phyloP scores from a whole-genome alignment of 495 filamentous ascomycete species.

The Penicilliopsis zonata region DNA sequence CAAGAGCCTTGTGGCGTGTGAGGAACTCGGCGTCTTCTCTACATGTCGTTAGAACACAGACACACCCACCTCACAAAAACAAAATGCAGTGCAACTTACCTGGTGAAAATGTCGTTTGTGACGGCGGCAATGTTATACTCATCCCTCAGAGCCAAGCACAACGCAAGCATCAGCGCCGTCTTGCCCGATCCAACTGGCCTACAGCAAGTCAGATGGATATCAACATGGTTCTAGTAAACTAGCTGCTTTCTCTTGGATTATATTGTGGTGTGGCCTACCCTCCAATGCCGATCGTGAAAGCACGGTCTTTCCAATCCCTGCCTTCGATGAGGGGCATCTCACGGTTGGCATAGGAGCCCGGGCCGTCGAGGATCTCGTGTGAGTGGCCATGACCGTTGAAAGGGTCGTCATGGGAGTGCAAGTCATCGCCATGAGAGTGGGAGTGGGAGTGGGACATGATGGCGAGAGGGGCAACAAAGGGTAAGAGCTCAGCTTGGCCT shows the following conservation, averaged over 20 bases:
- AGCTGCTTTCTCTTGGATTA: no score
- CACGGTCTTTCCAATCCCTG: constrained; percentile 77
- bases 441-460: constrained; percentile 43
- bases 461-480: background rate
- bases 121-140: constrained; percentile 83
- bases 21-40: constrained; percentile 97
- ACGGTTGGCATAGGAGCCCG: constrained; percentile 78
- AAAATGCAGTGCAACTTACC: constrained; percentile 23
- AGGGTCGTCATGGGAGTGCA: constrained; percentile 51
- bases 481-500: no score
- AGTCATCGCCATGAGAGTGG: constrained; percentile 31
- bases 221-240: no score
- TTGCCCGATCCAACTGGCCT: constrained; percentile 97
- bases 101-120: constrained; percentile 98
- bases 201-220: no score
- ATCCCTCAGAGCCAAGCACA: constrained; percentile 68
- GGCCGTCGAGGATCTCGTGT: constrained; percentile 91
- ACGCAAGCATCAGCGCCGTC: constrained; percentile 86
- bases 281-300: constrained; percentile 93
- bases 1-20: constrained; percentile 70
- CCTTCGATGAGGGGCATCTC: constrained; percentile 89
- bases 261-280: constrained; percentile 60
- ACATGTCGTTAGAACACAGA: constrained; percentile 5
- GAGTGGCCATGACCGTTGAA: constrained; percentile 82
- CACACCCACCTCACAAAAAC: no score